These are phyloP conservation scores for Pyrenochaeta sp. DNA, from an alignment of 2,329 filamentous ascomycete species.

Conservation along the genomic window DNA sequence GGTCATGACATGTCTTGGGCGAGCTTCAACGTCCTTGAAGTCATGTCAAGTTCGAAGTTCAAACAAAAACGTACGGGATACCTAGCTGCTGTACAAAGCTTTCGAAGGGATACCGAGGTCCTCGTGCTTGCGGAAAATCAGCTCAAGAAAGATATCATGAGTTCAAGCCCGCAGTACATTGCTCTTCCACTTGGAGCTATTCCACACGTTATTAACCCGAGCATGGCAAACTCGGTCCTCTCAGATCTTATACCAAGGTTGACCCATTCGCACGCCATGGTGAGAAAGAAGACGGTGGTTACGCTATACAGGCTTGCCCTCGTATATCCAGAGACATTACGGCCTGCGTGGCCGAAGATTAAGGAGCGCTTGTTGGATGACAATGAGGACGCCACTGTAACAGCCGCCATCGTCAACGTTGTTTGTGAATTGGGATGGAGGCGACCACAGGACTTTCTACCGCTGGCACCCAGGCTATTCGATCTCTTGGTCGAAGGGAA, in stretches of 20 bases:
- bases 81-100: constrained; percentile 93
- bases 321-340: constrained; percentile 94
- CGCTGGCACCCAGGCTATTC: constrained; percentile 89
- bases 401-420: constrained; percentile 94
- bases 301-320: constrained; percentile 92
- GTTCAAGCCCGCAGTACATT: constrained; percentile 77
- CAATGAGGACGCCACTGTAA: constrained; percentile 89
- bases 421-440: constrained; percentile 96
- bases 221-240: constrained; percentile 87
- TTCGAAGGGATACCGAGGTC: constrained; percentile 93
- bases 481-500: constrained; percentile 89
- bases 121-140: constrained; percentile 97
- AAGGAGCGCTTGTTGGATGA: constrained; percentile 93
- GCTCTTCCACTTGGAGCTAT: constrained; percentile 86
- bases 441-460: constrained; percentile 90
- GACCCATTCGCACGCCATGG: constrained; percentile 82
- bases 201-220: constrained; percentile 94
- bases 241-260: constrained; percentile 86
- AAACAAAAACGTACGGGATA: constrained; percentile 96
- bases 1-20: constrained; percentile 99
- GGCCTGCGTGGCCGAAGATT: constrained; percentile 95
- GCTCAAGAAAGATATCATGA: constrained; percentile 89
- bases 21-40: constrained; percentile 96
- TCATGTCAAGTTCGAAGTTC: constrained; percentile 97
- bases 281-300: constrained; percentile 95